phyloP scores from a whole-genome alignment of 2,329 filamentous ascomycete species.

The Gyromitra esculenta region DNA sequence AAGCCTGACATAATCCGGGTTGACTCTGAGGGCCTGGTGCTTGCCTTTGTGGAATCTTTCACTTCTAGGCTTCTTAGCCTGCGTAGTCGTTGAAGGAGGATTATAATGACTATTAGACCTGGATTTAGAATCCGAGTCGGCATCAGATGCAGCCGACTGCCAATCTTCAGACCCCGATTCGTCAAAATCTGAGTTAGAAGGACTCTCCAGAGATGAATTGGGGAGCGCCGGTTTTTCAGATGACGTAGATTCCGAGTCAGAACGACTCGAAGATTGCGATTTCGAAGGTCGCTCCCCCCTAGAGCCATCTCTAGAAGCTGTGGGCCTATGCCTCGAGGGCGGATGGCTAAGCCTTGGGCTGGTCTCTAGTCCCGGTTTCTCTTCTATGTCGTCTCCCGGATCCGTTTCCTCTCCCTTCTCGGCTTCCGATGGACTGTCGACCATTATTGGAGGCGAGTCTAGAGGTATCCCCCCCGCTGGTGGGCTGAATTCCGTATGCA shows the following conservation, averaged over 20 bases:
- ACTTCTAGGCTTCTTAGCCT: neutral
- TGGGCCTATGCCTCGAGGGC: neutral
- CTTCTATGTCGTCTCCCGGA: too few relatives aligned
- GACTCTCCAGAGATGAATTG: conserved; percentile 1
- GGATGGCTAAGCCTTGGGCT: neutral
- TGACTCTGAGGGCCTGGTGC: conserved; percentile 27
- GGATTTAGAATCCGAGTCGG: neutral
- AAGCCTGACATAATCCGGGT: conserved; percentile 45
- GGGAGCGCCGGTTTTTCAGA: neutral
- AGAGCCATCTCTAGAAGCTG: neutral
- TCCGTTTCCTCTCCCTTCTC: too few relatives aligned
- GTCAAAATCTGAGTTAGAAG: neutral
- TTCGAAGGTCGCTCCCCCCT: neutral
- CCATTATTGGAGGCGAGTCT: neutral
- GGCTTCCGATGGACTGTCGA: neutral
- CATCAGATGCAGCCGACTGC: neutral
- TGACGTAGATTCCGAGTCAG: neutral
- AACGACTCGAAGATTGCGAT: neutral
- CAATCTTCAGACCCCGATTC: neutral
- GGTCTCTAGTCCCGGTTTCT: neutral
- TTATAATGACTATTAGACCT: neutral
- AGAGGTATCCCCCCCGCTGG: neutral
- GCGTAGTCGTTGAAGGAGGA: neutral
- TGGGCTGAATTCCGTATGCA: neutral
- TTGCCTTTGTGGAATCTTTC: conserved; percentile 16